phyloP scores from a whole-genome alignment of 805 yeast genomes.

The Metschnikowia amazonensis region DNA sequence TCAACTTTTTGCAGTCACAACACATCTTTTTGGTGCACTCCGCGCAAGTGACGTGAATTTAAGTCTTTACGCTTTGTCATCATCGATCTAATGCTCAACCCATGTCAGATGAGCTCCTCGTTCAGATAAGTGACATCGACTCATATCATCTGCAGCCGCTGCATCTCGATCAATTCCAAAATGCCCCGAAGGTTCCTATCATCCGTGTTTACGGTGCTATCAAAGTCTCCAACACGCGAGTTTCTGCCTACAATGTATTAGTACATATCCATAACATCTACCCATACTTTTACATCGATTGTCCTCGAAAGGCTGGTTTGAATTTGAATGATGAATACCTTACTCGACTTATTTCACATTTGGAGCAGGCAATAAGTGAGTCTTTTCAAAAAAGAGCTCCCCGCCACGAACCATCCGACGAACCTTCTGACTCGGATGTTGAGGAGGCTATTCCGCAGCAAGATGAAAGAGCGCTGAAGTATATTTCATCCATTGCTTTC shows the following conservation, averaged over 20 bases:
- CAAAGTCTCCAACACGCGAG: constrained; percentile 41
- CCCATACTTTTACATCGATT: constrained; percentile 75
- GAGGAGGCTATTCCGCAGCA: constrained; percentile 6
- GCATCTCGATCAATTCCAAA: constrained; percentile 45
- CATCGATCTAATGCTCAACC: background rate
- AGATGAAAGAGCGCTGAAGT: constrained; percentile 27
- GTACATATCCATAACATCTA: constrained; percentile 80
- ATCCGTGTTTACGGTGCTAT: constrained; percentile 73
- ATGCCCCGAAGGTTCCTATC: constrained; percentile 60
- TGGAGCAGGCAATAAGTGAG: constrained; percentile 42
- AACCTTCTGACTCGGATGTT: constrained; percentile 8
- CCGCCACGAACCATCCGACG: constrained; percentile 12
- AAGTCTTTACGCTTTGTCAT: background rate
- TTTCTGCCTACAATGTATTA: constrained; percentile 26
- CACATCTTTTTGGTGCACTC: background rate
- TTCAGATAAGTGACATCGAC: constrained; percentile 64
- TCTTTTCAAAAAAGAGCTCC: constrained; percentile 32
- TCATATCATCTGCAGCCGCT: constrained; percentile 59
- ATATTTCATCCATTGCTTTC: constrained; percentile 55
- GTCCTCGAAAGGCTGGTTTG: constrained; percentile 37
- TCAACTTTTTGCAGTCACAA: constrained; percentile 1
- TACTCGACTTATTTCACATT: constrained; percentile 32
- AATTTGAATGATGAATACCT: constrained; percentile 28
- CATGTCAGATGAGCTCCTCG: constrained; percentile 15
- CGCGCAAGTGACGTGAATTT: background rate